Evolutionary conservation across 208 protist species (phyloP).

Genomic region (Leptomonas pyrrhocoris): DNA sequence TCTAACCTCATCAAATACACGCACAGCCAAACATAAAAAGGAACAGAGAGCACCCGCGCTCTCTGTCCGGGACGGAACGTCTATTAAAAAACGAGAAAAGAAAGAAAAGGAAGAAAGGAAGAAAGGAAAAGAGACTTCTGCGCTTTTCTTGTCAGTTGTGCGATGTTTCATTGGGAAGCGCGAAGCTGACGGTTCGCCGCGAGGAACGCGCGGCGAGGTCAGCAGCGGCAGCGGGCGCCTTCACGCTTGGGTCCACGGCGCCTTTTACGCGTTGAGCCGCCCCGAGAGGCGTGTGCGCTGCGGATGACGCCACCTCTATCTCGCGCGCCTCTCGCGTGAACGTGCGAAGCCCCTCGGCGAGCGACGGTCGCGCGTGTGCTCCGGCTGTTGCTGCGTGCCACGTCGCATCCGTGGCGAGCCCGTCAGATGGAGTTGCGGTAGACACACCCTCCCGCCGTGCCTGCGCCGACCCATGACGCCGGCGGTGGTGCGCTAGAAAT

Average conservation of each 20-base stretch:
- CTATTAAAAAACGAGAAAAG: neutral
- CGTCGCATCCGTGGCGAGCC: neutral
- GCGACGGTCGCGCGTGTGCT: neutral
- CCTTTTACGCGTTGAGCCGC: neutral
- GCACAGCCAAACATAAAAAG: too few relatives aligned
- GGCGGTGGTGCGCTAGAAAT: neutral
- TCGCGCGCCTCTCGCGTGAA: neutral
- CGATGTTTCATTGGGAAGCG: conserved; percentile 8
- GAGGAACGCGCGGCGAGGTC: neutral
- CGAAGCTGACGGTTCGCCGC: conserved; percentile 25
- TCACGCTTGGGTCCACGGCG: neutral
- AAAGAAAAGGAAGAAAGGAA: conserved; percentile 25
- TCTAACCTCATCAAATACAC: too few relatives aligned
- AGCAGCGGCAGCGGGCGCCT: neutral
- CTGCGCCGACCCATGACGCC: neutral
- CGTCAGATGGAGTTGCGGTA: too few relatives aligned
- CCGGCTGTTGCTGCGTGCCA: neutral
- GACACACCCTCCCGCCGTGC: neutral
- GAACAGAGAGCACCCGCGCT: too few relatives aligned
- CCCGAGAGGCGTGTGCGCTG: neutral
- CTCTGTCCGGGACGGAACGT: too few relatives aligned
- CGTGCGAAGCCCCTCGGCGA: conserved; percentile 16
- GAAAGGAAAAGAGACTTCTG: neutral
- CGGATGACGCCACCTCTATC: neutral
- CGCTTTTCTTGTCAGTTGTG: too few relatives aligned